Evolutionary conservation across 78 protist species (phyloP), one percentile per base, ranked within the genome.

Genomic region (Isochrysis galbana): DNA sequence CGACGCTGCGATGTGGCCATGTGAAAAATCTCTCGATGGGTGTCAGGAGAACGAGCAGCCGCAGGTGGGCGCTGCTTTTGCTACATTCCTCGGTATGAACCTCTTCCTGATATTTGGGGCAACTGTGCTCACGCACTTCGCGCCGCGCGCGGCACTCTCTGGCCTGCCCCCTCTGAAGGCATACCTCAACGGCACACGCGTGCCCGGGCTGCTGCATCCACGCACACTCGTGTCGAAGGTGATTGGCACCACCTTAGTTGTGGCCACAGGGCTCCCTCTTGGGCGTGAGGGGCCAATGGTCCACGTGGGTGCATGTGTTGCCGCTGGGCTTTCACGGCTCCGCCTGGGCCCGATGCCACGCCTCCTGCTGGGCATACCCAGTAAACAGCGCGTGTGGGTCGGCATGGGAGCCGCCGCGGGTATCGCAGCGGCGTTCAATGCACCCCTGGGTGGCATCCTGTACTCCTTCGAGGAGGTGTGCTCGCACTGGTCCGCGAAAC

Each of bases 391-490:
- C 34, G 36, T 41, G 17, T 70, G 96, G 44, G 95, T 97, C 5
- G 80, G 97, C 38, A 89, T 94, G 5, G 99, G 99, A 1, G 97
- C 98, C 0, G 99, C 99, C 1, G 97, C 98, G 3, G 99, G 99
- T 67, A 95, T 98, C 21, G 55, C 97, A 0, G 98, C 98, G 19
- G 99, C 99, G 26, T 98, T 98, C 83, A 98, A 98, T 39, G 98
- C 99, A 3, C 98, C 99, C 10, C 94, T 97, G 48, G 99, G 99
- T 29, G 99, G 99, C 42, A 97, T 97, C 2, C 92, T 98, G 82
- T 98, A 97, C 51, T 25, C 95, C 19, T 92, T 98, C 47, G 99
- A 98, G 74, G 99, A 98, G 44, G 98, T 93, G 22, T 34, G 42
- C 42, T 95, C 97, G 32, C 93, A 93, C 91, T 97, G 98, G 98